Base-by-base conservation (phyloP, 176 grass and related monocot species). In the Carex parvula region DNA sequence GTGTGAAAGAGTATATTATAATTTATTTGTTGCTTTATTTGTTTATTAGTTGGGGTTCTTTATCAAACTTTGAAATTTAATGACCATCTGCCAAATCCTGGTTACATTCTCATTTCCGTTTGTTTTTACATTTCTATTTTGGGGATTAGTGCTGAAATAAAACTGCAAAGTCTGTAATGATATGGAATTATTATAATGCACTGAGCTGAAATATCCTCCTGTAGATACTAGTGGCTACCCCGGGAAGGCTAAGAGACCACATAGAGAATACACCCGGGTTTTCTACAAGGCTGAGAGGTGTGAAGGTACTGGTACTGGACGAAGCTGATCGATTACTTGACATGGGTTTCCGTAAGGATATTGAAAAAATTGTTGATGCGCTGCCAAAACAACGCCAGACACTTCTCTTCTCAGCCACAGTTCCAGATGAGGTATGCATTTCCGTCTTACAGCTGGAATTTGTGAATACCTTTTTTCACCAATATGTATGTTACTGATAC, bases 231-330 rank as follows among this genome's bases (percentile, higher is more conserved):
- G 88, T 98, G 74, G 96, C 92, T 59, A 98, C 96, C 42, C 96
- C 96, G 0, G 96, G 96, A 81, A 91, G 96, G 64, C 89, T 98
- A 70, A 93, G 62, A 89, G 96, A 98, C 88, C 96, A 98, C 79
- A 93, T 95, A 85, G 96, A 98, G 82, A 98, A 98, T 87, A 98
- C 96, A 57, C 88, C 96, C 77, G 96, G 92, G 62, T 98, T 98
- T 87, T 89, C 88, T 60, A 91, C 89, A 79, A 88, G 92, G 81
- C 86, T 98, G 70, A 90, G 87, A 85, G 96, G 93, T 60, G 89
- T 98, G 20, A 98, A 93, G 86, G 84, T 94, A 17, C 86, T 98
- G 88, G 90, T 98, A 86, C 92, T 98, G 16, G 96, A 98, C 57
- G 96, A 98, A 93, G 96, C 96, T 64, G 96, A 98, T 83, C 95